Conservation (phyloP, 202 grass and related monocot species). For the Hordeum pubiflorum region DNA sequence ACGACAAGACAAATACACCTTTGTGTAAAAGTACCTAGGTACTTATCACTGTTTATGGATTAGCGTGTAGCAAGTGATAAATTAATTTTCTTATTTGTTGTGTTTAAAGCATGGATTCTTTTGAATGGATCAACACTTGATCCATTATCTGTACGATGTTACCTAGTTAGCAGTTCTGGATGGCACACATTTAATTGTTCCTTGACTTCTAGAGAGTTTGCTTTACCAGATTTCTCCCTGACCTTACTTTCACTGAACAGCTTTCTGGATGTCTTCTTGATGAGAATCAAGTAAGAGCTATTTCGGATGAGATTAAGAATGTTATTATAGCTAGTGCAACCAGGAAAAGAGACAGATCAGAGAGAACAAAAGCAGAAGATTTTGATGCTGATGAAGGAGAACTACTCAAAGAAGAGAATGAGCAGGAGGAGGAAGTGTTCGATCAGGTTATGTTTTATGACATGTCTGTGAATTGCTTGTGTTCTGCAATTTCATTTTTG, state of each 20-base stretch:
- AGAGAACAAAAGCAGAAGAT: conserved; percentile 89
- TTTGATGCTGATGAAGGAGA: conserved; percentile 99
- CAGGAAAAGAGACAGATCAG: conserved; percentile 76
- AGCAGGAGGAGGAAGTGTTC: conserved; percentile 98
- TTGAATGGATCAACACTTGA: not conserved
- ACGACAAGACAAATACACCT: not conserved
- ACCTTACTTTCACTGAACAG: conserved; percentile 36
- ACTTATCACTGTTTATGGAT: not conserved
- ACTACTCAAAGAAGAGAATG: conserved; percentile 96
- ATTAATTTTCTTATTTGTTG: not conserved
- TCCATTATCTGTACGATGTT: not conserved
- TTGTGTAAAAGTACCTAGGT: not conserved
- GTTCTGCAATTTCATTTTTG: not conserved
- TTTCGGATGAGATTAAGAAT: conserved; percentile 92
- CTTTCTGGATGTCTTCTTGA: conserved; percentile 66
- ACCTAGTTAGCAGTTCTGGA: not conserved
- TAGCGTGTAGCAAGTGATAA: not conserved
- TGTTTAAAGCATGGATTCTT: not conserved
- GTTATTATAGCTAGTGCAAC: conserved; percentile 92
- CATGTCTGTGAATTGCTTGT: not conserved
- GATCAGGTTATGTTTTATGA: conserved; percentile 54
- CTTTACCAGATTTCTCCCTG: not conserved
- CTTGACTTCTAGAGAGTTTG: not conserved
- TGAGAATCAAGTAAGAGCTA: conserved; percentile 80
- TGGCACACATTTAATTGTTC: not conserved